A percentile compares a stretch with the other conserved stretches of the same genome.
phyloP scores from a whole-genome alignment of 2,329 filamentous ascomycete species.

The Sporothrix curviconia region DNA sequence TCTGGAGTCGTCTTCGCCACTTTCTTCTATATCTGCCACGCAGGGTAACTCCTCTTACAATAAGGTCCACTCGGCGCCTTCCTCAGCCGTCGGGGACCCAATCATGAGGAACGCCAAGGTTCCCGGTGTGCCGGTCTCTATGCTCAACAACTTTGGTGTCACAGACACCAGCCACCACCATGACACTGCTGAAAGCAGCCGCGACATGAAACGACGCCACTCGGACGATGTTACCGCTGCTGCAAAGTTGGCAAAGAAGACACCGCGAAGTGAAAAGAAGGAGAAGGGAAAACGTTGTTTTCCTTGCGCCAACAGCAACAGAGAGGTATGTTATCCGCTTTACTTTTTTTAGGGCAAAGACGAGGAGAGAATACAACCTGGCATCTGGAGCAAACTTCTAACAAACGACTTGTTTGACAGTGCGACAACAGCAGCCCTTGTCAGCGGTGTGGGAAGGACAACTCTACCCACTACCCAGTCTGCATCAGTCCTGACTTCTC shows the following conservation, averaged over 20 bases:
- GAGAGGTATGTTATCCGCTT: background rate
- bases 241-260: background rate
- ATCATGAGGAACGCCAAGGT: background rate
- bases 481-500: slow-evolving; percentile 1
- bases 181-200: background rate
- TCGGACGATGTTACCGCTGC: background rate
- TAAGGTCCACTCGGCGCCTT: background rate
- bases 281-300: background rate
- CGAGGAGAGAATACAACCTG: no score
- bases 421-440: background rate
- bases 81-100: background rate
- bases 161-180: background rate
- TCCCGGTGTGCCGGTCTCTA: background rate
- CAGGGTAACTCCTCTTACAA: background rate
- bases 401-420: background rate
- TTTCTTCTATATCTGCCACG: background rate
- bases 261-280: no score
- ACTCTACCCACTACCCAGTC: background rate
- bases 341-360: background rate
- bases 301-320: background rate
- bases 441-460: background rate
- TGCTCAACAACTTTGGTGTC: background rate
- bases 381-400: background rate
- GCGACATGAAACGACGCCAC: background rate
- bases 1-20: background rate